Percentiles rank a stretch among this genome's conserved stretches.
phyloP scores from a whole-genome alignment of 805 yeast genomes.

The Ogataea nakhonphanomensis region DNA sequence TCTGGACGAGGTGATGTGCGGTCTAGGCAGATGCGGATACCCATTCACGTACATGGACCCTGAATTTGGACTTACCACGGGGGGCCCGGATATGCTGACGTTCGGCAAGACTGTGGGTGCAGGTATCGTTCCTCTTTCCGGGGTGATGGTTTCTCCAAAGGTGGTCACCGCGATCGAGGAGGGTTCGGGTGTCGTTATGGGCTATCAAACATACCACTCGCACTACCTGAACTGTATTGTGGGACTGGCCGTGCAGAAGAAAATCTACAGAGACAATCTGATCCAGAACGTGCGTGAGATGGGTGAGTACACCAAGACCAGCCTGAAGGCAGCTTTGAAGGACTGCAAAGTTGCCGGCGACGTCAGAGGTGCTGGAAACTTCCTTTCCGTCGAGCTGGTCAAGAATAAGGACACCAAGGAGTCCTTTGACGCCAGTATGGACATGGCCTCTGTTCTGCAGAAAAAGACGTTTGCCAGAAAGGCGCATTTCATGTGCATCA shows the following conservation, averaged over 20 bases:
- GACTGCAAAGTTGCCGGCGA: slow-evolving; percentile 40
- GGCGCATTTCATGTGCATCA: slow-evolving; percentile 18
- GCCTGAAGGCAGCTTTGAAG: slow-evolving; percentile 28
- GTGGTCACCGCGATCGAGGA: slow-evolving; percentile 35
- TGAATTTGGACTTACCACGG: slow-evolving; percentile 12
- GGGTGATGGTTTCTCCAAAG: slow-evolving; percentile 40
- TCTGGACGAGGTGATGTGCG: slow-evolving; percentile 56
- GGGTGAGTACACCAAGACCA: slow-evolving; percentile 41
- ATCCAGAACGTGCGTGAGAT: slow-evolving; percentile 38
- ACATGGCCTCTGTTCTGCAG: slow-evolving; percentile 11
- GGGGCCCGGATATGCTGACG: slow-evolving; percentile 45
- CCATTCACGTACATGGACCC: slow-evolving; percentile 37
- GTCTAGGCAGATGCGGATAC: slow-evolving; percentile 50
- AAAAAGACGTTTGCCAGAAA: slow-evolving; percentile 14
- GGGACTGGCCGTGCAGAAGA: slow-evolving; percentile 43
- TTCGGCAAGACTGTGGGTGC: slow-evolving; percentile 48
- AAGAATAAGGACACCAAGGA: slow-evolving; percentile 43
- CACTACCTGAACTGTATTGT: slow-evolving; percentile 44
- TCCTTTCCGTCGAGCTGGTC: slow-evolving; percentile 50
- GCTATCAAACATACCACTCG: slow-evolving; percentile 49
- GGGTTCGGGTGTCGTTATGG: slow-evolving; percentile 40
- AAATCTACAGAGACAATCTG: slow-evolving; percentile 35
- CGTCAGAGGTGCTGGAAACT: slow-evolving; percentile 51
- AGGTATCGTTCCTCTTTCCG: slow-evolving; percentile 49
- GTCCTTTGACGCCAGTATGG: slow-evolving; percentile 35